Percentiles rank a stretch among this genome's conserved stretches.
Conservation (phyloP, 1,284 basidiomycete genomes). For the Acaromyces ingoldii region DNA sequence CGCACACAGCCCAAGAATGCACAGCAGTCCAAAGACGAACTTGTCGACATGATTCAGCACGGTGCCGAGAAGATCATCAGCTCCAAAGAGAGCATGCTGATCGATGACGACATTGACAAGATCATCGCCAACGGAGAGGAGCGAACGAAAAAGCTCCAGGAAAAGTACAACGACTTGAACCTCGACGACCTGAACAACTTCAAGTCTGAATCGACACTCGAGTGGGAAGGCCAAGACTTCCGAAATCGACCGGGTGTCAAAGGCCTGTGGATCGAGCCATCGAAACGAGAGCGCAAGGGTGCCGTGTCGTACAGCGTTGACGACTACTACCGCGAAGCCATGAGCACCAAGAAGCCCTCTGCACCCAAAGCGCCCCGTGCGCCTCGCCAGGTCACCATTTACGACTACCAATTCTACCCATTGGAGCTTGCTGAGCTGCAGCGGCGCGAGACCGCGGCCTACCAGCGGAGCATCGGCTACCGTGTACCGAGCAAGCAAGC, state of each 20-base stretch:
- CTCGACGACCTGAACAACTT: slow-evolving; percentile 95
- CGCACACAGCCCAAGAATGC: slow-evolving; percentile 61
- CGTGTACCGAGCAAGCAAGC: slow-evolving; percentile 67
- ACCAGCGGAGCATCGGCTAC: slow-evolving; percentile 66
- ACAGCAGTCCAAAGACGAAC: slow-evolving; percentile 90
- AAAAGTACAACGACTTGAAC: slow-evolving; percentile 87
- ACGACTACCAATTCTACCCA: slow-evolving; percentile 98
- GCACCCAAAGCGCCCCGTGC: slow-evolving; percentile 76
- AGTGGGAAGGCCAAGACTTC: slow-evolving; percentile 97
- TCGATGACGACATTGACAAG: slow-evolving; percentile 89
- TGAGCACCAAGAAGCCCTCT: slow-evolving; percentile 67
- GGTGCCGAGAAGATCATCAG: slow-evolving; percentile 97
- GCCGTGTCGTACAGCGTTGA: slow-evolving; percentile 78
- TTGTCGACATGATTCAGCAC: slow-evolving; percentile 96
- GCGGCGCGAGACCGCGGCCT: slow-evolving; percentile 64
- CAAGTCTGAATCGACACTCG: slow-evolving; percentile 72
- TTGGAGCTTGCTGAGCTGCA: slow-evolving; percentile 75
- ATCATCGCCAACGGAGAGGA: slow-evolving; percentile 77
- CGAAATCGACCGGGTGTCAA: slow-evolving; percentile 62
- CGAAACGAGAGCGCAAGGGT: slow-evolving; percentile 86
- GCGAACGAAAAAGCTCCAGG: slow-evolving; percentile 79
- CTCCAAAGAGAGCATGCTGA: slow-evolving; percentile 59
- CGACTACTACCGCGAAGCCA: slow-evolving; percentile 75
- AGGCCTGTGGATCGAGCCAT: slow-evolving; percentile 69
- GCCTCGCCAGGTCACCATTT: slow-evolving; percentile 82